Evolutionary conservation across 1,139 yeast genomes (phyloP).

Genomic region (Cylindricascospora bacillispora): DNA sequence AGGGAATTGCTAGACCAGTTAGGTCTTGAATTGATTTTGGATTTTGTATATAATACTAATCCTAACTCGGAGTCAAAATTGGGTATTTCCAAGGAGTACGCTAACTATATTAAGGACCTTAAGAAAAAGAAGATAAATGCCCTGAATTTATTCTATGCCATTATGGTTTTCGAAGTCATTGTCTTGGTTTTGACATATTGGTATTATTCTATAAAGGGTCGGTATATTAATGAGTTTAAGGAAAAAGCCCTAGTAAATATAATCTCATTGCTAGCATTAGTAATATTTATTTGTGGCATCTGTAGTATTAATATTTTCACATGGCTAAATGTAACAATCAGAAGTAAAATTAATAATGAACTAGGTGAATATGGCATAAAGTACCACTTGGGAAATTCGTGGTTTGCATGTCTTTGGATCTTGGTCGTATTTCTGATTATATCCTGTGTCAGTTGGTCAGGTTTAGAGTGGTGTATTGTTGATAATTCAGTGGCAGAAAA

Average conservation of each 20-base stretch:
- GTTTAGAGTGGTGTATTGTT: constrained; percentile 25
- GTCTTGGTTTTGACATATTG: constrained; percentile 10
- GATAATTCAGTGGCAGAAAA: constrained; percentile 6
- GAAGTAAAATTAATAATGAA: constrained; percentile 14
- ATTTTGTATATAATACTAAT: constrained; percentile 17
- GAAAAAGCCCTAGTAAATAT: constrained; percentile 16
- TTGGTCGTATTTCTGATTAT: constrained; percentile 12
- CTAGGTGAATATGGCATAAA: constrained; percentile 19
- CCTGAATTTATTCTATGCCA: constrained; percentile 12
- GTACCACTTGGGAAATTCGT: constrained; percentile 15
- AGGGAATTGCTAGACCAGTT: constrained; percentile 14
- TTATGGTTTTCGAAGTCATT: constrained; percentile 7
- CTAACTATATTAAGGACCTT: constrained; percentile 7
- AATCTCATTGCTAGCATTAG: constrained; percentile 15
- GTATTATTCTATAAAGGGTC: constrained; percentile 20
- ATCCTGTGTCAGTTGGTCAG: constrained; percentile 22
- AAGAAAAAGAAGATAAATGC: constrained; percentile 9
- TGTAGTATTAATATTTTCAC: constrained; percentile 11
- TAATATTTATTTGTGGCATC: constrained; percentile 13
- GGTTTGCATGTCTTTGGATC: constrained; percentile 18
- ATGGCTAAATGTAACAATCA: constrained; percentile 11
- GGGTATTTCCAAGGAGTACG: constrained; percentile 6
- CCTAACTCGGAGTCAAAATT: constrained; percentile 1
- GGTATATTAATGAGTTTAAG: constrained; percentile 10
- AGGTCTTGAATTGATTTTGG: constrained; percentile 21